Percentiles rank a stretch among this genome's conserved stretches.
Conservation (phyloP, 2,329 filamentous ascomycete species). For the Pyricularia sp. region DNA sequence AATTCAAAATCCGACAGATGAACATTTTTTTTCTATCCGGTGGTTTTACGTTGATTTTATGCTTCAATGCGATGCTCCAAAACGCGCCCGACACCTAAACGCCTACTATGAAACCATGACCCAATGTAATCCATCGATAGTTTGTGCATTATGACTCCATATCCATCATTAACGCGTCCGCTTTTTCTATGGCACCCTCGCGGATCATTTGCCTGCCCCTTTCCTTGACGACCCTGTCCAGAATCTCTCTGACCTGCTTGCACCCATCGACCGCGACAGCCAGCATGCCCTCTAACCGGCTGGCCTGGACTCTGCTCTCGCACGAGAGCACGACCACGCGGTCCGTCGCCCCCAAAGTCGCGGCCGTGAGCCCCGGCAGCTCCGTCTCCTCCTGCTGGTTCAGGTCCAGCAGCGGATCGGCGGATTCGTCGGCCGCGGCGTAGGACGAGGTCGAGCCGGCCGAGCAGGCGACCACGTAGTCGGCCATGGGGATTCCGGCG, state of each 20-base stretch:
- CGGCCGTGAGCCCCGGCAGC: constrained; percentile 77
- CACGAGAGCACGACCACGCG: constrained; percentile 69
- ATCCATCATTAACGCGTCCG: constrained; percentile 36
- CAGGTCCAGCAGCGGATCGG: constrained; percentile 68
- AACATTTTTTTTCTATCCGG: not conserved
- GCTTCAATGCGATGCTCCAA: not conserved
- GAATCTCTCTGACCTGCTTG: constrained; percentile 65
- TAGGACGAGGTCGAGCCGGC: constrained; percentile 65
- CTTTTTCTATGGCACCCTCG: constrained; percentile 37
- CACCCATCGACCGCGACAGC: constrained; percentile 87
- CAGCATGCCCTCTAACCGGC: constrained; percentile 79
- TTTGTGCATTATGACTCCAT: constrained; percentile 22
- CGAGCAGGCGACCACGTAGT: constrained; percentile 81
- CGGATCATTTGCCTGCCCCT: constrained; percentile 53
- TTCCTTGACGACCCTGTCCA: constrained; percentile 67
- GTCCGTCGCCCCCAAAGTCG: constrained; percentile 60
- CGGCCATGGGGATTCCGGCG: constrained; percentile 88
- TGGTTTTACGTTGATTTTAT: not conserved
- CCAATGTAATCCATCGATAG: not conserved
- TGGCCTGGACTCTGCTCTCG: constrained; percentile 77
- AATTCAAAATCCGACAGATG: not conserved
- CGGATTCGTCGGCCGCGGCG: constrained; percentile 49
- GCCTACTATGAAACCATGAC: not conserved
- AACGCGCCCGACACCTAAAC: not conserved
- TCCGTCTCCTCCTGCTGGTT: constrained; percentile 76